Percentiles rank a stretch among this genome's conserved stretches.
These are phyloP conservation scores for Reutealis trisperma DNA, from an alignment of 345 rosid species.

Conservation along the genomic window DNA sequence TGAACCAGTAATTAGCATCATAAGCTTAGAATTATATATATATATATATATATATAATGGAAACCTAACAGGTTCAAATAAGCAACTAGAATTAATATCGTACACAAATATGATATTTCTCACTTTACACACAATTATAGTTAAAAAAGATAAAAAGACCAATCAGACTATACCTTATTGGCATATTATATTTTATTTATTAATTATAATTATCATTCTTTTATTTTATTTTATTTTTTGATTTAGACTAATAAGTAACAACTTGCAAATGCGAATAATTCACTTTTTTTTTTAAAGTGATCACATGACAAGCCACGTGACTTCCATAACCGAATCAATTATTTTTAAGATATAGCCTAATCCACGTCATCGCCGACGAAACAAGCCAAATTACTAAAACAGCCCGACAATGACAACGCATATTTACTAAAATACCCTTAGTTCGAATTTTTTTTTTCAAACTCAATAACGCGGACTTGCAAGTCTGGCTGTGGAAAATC, in stretches of 20 bases:
- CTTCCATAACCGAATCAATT: conserved; percentile 27
- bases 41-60: too few relatives aligned
- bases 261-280: background rate
- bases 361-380: conserved; percentile 41
- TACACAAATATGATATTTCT: too few relatives aligned
- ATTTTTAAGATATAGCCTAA: background rate
- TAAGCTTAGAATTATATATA: too few relatives aligned
- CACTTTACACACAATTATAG: too few relatives aligned
- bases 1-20: too few relatives aligned
- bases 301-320: conserved; percentile 50
- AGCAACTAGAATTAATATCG: too few relatives aligned
- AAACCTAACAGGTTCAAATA: too few relatives aligned
- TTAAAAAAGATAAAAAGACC: too few relatives aligned
- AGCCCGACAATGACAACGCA: background rate
- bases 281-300: background rate
- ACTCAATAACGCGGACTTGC: background rate
- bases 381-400: background rate
- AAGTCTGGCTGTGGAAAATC: background rate
- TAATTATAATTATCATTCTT: too few relatives aligned
- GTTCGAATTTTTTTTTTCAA: background rate
- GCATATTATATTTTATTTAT: too few relatives aligned
- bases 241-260: too few relatives aligned
- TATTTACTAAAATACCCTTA: conserved; percentile 16
- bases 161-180: too few relatives aligned
- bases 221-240: background rate